These are phyloP conservation scores for Aureobasidium sp. DNA, from an alignment of 2,329 filamentous ascomycete genomes.

Conservation along the genomic window DNA sequence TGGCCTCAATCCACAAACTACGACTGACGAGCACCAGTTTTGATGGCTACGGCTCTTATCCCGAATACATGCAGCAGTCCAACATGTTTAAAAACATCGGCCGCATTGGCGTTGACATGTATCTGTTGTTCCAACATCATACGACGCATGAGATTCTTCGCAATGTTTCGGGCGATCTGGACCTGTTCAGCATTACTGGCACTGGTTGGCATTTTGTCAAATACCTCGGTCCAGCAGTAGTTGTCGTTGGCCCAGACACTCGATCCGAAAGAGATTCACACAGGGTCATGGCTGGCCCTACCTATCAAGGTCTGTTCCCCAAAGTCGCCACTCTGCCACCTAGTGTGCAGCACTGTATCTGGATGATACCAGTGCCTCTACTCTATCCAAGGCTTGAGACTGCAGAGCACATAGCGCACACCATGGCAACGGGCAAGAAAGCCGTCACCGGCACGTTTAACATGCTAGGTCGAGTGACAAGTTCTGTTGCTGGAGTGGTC, in stretches of 20 bases:
- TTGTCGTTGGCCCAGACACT: constrained; percentile 83
- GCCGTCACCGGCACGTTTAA: constrained; percentile 96
- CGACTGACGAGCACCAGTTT: constrained; percentile 53
- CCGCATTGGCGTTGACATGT: constrained; percentile 93
- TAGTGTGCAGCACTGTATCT: constrained; percentile 91
- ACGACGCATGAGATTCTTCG: constrained; percentile 90
- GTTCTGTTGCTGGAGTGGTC: constrained; percentile 89
- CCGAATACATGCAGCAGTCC: constrained; percentile 96
- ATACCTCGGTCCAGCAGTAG: constrained; percentile 84
- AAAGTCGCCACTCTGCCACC: constrained; percentile 87
- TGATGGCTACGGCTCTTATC: constrained; percentile 94
- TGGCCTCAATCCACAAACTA: background rate
- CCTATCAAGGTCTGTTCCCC: constrained; percentile 94
- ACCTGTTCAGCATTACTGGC: constrained; percentile 96
- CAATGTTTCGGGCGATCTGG: constrained; percentile 77
- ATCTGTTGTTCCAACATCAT: constrained; percentile 95
- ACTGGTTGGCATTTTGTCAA: constrained; percentile 98
- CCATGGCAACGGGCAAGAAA: constrained; percentile 90
- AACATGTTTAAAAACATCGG: constrained; percentile 98
- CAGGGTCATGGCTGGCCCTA: constrained; percentile 91
- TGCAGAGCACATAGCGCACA: constrained; percentile 84
- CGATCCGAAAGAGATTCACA: constrained; percentile 84
- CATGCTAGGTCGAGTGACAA: constrained; percentile 87
- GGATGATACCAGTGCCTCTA: constrained; percentile 88
- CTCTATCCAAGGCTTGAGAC: constrained; percentile 87